Evolutionary conservation across 2,329 filamentous ascomycete genomes (phyloP).

Genomic region (Colletotrichum abscissum): DNA sequence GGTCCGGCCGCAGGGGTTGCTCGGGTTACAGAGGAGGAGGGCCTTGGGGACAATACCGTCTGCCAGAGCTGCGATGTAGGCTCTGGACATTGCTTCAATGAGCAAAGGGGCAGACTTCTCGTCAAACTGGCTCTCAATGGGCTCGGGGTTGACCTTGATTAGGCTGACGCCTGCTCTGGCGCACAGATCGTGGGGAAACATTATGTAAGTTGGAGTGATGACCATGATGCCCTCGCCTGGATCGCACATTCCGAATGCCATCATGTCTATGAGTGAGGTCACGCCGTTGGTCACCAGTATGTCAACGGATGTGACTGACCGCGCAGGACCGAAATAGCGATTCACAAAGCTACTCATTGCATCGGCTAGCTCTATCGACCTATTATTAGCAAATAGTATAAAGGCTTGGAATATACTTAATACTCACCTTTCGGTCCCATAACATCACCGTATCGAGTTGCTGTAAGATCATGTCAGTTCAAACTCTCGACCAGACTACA

Average conservation of each 20-base stretch:
- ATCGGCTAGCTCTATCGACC: background rate
- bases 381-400: background rate
- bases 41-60: background rate
- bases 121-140: conserved; percentile 9
- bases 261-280: conserved; percentile 16
- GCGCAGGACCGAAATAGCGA: background rate
- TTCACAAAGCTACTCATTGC: conserved; percentile 7
- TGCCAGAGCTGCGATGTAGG: background rate
- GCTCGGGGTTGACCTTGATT: background rate
- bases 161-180: background rate
- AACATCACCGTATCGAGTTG: conserved; percentile 1
- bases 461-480: background rate
- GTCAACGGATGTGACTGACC: background rate
- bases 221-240: conserved; percentile 8
- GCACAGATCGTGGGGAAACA: conserved; percentile 9
- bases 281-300: conserved; percentile 11
- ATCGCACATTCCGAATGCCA: conserved; percentile 18
- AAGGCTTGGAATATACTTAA: background rate
- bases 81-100: background rate
- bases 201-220: conserved; percentile 20
- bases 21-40: conserved; percentile 25
- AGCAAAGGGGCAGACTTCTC: background rate
- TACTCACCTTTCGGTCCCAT: conserved; percentile 4
- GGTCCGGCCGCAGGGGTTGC: conserved; percentile 4
- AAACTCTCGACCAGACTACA: background rate